Evolutionary conservation across 2,329 filamentous ascomycete species (phyloP), one percentile per base, ranked within the genome.

Genomic region (Alternaria gansuensis): DNA sequence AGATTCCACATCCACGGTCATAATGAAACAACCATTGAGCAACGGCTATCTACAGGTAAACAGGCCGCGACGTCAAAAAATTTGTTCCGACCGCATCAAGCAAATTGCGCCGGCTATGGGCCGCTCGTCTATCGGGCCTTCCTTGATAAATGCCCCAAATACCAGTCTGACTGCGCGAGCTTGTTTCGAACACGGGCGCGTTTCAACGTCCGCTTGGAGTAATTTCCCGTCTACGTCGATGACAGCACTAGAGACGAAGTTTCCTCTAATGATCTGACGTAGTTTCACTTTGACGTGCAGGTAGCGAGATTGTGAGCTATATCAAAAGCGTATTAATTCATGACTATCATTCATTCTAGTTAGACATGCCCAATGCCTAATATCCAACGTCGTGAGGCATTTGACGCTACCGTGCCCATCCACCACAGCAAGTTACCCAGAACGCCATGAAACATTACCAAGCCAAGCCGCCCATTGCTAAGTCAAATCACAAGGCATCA

Each of bases 41-140:
- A 28, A 43, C 52, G 51, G 51, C 44, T 55, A 54, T 41, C 54
- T 52, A 40, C 54, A 52, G 48, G 40, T 41, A 52, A 52, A 46
- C 48, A 57, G 13, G 37, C 37, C 49, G 26, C 29, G 11, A 33
- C 28, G n/a, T 36, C 26, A 26, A 11, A 40, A 11, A 40, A 8
- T 29, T 29, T 14, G 11, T 13, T 34, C 43, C 33, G 13, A 24
- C 13, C 28, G 2, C 28, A 41, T 37, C 28, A 31, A 48, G 24
- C 44, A 31, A 13, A 34, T 24, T 55, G 28, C 36, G 52, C 36
- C 14, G 44, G 44, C 31, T 34, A 14, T 13, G 44, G 44, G 5
- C 21, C 6, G 44, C 13, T 48, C 31, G 11, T 24, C 44, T 36
- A 49, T 55, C 44, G 52, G 44, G 33, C 52, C 52, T 48, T 28